Evolutionary conservation across 83 land plant species (phyloP).

Genomic region (Isoetes engelmannii): DNA sequence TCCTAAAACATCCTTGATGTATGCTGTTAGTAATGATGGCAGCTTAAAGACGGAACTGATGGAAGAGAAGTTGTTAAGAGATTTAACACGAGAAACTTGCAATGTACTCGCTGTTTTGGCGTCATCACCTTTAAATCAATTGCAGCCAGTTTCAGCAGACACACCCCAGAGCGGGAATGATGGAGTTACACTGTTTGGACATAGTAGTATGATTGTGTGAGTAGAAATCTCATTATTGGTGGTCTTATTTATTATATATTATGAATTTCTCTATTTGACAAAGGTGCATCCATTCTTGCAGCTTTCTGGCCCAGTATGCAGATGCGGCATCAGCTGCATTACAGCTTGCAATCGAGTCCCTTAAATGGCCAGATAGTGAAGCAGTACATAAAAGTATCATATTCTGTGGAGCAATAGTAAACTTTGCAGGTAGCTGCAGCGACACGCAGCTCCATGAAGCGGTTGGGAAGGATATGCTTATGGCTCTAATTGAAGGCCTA

Average conservation of each 20-base stretch:
- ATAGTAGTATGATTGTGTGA: neutral
- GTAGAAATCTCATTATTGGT: neutral
- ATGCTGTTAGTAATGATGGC: slow-evolving; percentile 15
- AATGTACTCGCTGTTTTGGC: slow-evolving; percentile 60
- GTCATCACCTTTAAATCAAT: slow-evolving; percentile 50
- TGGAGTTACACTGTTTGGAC: neutral
- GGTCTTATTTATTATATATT: neutral
- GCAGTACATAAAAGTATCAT: slow-evolving; percentile 52
- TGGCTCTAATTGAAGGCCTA: slow-evolving; percentile 60
- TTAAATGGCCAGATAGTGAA: slow-evolving; percentile 88
- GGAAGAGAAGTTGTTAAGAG: slow-evolving; percentile 78
- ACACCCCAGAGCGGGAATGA: slow-evolving; percentile 18
- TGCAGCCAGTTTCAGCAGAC: slow-evolving; percentile 44
- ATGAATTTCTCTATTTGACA: neutral
- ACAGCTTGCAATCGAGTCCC: slow-evolving; percentile 45
- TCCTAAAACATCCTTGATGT: slow-evolving; percentile 52
- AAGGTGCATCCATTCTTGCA: slow-evolving; percentile 26
- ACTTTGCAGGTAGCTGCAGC: slow-evolving; percentile 43
- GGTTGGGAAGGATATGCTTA: slow-evolving; percentile 68
- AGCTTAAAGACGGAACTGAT: slow-evolving; percentile 72
- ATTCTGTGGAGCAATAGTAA: slow-evolving; percentile 62
- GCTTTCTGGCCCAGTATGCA: slow-evolving; percentile 56
- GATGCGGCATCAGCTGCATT: slow-evolving; percentile 51
- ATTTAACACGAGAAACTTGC: slow-evolving; percentile 83
- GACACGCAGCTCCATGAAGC: slow-evolving; percentile 56